Conservation (phyloP, 2,329 filamentous ascomycete species). For the Pyricularia sp. region DNA sequence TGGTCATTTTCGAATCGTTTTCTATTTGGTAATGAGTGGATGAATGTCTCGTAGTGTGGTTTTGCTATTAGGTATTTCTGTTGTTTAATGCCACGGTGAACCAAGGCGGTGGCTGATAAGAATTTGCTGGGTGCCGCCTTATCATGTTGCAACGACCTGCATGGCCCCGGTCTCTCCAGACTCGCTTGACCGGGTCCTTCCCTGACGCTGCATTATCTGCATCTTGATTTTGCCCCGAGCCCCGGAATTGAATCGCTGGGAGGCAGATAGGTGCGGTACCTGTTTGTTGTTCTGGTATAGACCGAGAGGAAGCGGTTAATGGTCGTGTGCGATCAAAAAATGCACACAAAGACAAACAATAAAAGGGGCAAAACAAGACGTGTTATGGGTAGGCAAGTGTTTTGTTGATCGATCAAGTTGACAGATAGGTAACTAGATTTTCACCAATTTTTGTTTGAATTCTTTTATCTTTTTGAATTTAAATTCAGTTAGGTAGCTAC, state of each 20-base stretch:
- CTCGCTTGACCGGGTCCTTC: background rate
- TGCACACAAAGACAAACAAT: background rate
- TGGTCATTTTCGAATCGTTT: background rate
- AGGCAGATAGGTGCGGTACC: background rate
- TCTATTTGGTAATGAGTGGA: background rate
- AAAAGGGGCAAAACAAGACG: background rate
- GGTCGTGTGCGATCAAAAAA: background rate
- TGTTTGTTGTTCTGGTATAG: background rate
- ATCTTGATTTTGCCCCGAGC: background rate
- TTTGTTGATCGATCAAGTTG: background rate
- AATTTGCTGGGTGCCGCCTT: background rate
- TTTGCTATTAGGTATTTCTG: constrained; percentile 1
- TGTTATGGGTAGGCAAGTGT: background rate
- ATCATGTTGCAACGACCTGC: background rate
- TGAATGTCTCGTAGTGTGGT: background rate
- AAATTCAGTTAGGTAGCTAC: background rate
- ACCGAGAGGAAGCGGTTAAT: background rate
- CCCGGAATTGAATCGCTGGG: background rate
- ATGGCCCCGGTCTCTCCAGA: constrained; percentile 1
- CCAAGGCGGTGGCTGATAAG: background rate
- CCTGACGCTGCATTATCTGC: constrained; percentile 1
- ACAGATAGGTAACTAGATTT: too few species aligned
- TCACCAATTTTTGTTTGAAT: too few species aligned
- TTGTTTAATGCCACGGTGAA: background rate
- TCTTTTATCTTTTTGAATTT: too few species aligned